Evolutionary conservation across 2,329 filamentous ascomycete genomes (phyloP), one percentile per base, ranked within the genome.

Genomic region (Alternaria viburni): DNA sequence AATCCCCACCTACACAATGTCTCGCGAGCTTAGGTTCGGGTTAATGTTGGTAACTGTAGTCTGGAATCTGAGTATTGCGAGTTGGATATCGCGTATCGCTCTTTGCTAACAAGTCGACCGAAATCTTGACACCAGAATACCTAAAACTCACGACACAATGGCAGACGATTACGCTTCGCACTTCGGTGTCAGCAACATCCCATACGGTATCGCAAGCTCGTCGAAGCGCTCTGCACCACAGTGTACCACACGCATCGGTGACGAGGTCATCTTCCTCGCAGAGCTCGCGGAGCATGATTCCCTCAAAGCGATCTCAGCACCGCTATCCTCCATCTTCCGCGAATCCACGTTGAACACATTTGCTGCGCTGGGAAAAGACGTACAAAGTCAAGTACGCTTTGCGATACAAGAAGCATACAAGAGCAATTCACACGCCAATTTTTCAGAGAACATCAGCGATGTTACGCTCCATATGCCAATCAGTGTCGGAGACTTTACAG

Each of bases 391-490:
- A 54, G 79, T 85, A 1, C 80, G 85, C 50, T 64, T 64, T n/a
- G 75, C 75, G 19, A 77, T 87, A 19, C 82, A 81, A 69, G 28
- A 69, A 13, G 56, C 30, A 45, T 79, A 64, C 68, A 81, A 61
- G 41, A 71, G 19, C 59, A 81, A 13, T 7, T 36, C 57, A 4
- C 64, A 70, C 30, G 47, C 43, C 0, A 19, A 23, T 1, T 46
- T 8, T 10, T 64, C 72, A 5, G 74, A 81, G 26, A 55, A 74
- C 26, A 68, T 88, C 15, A 65, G 76, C 43, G 72, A 80, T 30
- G 83, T 85, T 17, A 76, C 76, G 5, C 75, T 88, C 67, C 85
- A 89, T 69, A 71, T 90, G 0, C 89, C 88, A 0, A 76, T 90
- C 41, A 74, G 79, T 4, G 83, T 88, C 17, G 81, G 82, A 5